phyloP scores from a whole-genome alignment of 148 eudicot species.

The Rhododendron griersonianum region DNA sequence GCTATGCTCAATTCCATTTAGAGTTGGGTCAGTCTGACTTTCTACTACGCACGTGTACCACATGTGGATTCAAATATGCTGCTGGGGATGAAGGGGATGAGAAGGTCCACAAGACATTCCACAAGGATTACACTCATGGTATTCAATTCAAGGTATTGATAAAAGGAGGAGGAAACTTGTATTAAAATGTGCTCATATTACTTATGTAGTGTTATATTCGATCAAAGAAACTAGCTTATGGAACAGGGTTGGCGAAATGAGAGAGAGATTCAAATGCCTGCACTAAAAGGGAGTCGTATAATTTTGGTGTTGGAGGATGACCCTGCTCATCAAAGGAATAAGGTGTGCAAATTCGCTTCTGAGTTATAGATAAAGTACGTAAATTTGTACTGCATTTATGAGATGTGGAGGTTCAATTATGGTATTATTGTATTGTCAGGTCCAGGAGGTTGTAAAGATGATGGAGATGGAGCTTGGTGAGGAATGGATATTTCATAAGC shows the following conservation, averaged over 20 bases:
- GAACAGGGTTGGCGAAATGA: slow-evolving; percentile 81
- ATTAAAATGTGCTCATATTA: neutral
- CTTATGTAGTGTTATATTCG: neutral
- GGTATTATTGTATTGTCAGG: slow-evolving; percentile 29
- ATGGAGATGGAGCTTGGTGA: slow-evolving; percentile 95
- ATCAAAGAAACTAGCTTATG: neutral
- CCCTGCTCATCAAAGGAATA: slow-evolving; percentile 62
- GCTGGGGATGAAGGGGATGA: slow-evolving; percentile 80
- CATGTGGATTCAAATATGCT: slow-evolving; percentile 76
- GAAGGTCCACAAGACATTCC: slow-evolving; percentile 65
- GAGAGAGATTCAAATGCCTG: slow-evolving; percentile 38
- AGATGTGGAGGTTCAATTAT: neutral
- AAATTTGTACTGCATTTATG: neutral
- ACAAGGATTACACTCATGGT: slow-evolving; percentile 71
- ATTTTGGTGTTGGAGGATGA: slow-evolving; percentile 58
- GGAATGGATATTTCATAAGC: slow-evolving; percentile 70
- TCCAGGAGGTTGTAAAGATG: slow-evolving; percentile 71
- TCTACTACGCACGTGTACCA: slow-evolving; percentile 58
- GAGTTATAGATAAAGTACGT: neutral
- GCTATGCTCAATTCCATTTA: slow-evolving; percentile 79
- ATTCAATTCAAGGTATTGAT: slow-evolving; percentile 69
- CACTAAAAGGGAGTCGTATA: slow-evolving; percentile 49
- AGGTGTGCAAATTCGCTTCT: slow-evolving; percentile 50
- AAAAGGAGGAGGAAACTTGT: neutral
- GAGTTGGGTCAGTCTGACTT: slow-evolving; percentile 94